Evolutionary conservation across 257 asterid genomes (phyloP), one percentile per base, ranked within the genome.

Genomic region (Solanum pennellii): DNA sequence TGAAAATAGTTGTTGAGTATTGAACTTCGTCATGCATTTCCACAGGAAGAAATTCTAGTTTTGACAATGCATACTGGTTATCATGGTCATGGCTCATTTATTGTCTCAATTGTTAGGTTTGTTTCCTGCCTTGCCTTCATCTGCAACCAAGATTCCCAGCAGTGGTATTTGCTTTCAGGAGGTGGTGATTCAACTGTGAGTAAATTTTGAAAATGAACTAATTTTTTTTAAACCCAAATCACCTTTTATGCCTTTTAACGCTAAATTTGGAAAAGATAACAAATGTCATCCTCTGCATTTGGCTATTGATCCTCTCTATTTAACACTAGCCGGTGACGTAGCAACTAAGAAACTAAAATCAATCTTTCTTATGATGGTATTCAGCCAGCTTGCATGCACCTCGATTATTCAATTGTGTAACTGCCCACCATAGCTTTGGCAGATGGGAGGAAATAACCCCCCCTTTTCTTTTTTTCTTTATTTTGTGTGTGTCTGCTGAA

Each of bases 161-260:
- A 87, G 83, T 93, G 91, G 68, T 90, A 91, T 87, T 92, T 97
- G 89, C 93, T 96, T 88, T 97, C 99, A 14, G 98, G 99, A 86
- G 94, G 98, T 88, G 99, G 99, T 75, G 99, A 97, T 93, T 95
- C 99, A 87, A 95, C 99, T 4, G 99, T 97, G 91, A 95, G 99
- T 95, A 74, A 73, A 52, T 13, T 41, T 74, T 7, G 5, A 25
- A 44, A 45, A 86, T 45, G 12, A 79, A 15, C 2, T 2, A 37
- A 16, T 33, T 35, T 42, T 16, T 16, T 1, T 65, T 0, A 1
- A 62, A 45, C 84, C 27, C 41, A 47, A 47, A 16, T 80, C 27
- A 27, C 10, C 11, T 18, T 79, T 45, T 80, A 27, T 3, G 27
- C 84, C 39, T 77, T 68, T 16, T 47, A 80, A 79, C 29, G 10